These are phyloP conservation scores for Phaeosphaeria sp. DNA, from an alignment of 2,329 filamentous ascomycete genomes.

Conservation along the genomic window DNA sequence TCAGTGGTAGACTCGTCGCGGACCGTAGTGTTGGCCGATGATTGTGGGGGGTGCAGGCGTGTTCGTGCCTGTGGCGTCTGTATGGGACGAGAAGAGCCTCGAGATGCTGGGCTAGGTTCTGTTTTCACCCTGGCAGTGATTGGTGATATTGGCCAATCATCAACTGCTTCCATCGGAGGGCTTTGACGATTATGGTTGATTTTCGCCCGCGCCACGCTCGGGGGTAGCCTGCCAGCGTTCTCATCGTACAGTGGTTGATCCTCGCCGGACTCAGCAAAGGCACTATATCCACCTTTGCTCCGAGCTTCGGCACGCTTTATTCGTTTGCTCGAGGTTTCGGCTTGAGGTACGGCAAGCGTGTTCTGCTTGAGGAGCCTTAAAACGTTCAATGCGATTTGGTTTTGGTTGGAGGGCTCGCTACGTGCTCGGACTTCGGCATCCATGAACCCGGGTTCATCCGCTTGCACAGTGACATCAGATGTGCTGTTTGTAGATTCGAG, in stretches of 20 bases:
- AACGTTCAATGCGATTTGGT: constrained; percentile 6
- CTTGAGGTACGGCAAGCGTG: constrained; percentile 15
- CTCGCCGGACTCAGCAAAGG: constrained; percentile 38
- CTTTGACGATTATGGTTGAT: constrained; percentile 24
- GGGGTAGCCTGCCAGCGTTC: constrained; percentile 20
- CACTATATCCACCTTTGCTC: constrained; percentile 14
- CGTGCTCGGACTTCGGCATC: constrained; percentile 24
- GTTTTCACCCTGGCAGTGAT: constrained; percentile 18
- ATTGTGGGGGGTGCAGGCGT: constrained; percentile 1
- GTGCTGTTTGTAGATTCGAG: neutral
- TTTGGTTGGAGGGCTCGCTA: constrained; percentile 24
- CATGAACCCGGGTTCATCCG: neutral
- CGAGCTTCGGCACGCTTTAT: constrained; percentile 14
- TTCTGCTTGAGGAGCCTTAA: constrained; percentile 38
- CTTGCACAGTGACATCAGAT: neutral
- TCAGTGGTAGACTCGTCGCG: constrained; percentile 16
- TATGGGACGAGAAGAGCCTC: constrained; percentile 9
- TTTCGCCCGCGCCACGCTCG: constrained; percentile 31
- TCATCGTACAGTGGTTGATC: constrained; percentile 20
- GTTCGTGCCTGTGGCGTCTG: constrained; percentile 8
- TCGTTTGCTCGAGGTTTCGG: constrained; percentile 28
- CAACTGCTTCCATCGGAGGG: neutral
- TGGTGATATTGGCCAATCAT: constrained; percentile 9
- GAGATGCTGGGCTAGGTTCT: constrained; percentile 21
- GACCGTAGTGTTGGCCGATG: constrained; percentile 8